Conservation (phyloP, 2,329 filamentous ascomycete genomes). For the Fonsecaea nubica region DNA sequence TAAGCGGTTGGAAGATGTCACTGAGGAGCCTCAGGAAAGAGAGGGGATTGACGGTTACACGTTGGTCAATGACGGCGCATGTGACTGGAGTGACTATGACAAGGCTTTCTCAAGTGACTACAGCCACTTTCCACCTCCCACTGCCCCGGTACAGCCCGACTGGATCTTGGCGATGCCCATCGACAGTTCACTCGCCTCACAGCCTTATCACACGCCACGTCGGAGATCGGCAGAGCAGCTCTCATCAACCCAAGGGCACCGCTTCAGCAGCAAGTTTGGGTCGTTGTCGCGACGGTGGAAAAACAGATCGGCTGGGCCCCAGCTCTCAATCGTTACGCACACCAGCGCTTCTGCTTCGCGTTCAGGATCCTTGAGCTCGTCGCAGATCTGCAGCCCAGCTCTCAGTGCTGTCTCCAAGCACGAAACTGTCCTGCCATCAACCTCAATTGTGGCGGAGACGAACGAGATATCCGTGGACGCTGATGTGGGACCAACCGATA, state of each 20-base stretch:
- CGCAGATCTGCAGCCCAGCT: slow-evolving; percentile 47
- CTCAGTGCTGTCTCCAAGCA: slow-evolving; percentile 47
- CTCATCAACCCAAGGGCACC: slow-evolving; percentile 67
- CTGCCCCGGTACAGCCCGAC: slow-evolving; percentile 30
- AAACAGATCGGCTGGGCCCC: slow-evolving; percentile 56
- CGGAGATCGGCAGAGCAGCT: slow-evolving; percentile 66
- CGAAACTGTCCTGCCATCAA: slow-evolving; percentile 64
- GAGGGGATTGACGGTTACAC: slow-evolving; percentile 36
- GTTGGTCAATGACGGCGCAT: slow-evolving; percentile 30
- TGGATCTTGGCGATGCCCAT: slow-evolving; percentile 34
- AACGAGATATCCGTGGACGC: slow-evolving; percentile 59
- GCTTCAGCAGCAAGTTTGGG: slow-evolving; percentile 68
- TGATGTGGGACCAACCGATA: slow-evolving; percentile 58
- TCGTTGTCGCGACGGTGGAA: slow-evolving; percentile 63
- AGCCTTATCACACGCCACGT: slow-evolving; percentile 59
- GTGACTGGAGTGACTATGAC: slow-evolving; percentile 47
- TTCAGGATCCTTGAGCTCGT: slow-evolving; percentile 50
- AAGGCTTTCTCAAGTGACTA: slow-evolving; percentile 32
- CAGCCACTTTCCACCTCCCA: slow-evolving; percentile 24
- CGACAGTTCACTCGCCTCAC: slow-evolving; percentile 28
- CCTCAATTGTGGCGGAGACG: slow-evolving; percentile 69
- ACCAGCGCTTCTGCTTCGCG: slow-evolving; percentile 57
- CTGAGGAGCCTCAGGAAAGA: slow-evolving; percentile 68
- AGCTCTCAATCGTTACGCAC: slow-evolving; percentile 68
- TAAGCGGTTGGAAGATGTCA: slow-evolving; percentile 79